A percentile compares a stretch with the other conserved stretches of the same genome.
phyloP scores from a whole-genome alignment of 2,329 filamentous ascomycete genomes.

The Botrytis fragariae region DNA sequence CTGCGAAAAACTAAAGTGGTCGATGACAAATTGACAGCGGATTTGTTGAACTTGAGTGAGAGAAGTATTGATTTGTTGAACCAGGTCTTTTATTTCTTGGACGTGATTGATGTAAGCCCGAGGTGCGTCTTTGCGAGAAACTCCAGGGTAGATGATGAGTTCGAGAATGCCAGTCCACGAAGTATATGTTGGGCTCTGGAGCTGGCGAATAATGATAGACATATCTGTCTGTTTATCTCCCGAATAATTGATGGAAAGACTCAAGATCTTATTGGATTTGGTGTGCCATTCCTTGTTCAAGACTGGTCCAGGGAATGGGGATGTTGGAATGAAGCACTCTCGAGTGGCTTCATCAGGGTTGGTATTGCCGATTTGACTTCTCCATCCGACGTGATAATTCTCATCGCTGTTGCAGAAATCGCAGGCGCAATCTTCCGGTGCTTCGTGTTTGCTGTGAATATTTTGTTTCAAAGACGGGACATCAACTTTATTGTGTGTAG shows the following conservation, averaged over 20 bases:
- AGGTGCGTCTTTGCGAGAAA: neutral
- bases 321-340: neutral
- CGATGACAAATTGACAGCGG: neutral
- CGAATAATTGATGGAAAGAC: neutral
- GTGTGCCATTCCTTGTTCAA: neutral
- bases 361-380: neutral
- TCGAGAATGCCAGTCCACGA: neutral
- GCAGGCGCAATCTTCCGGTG: neutral
- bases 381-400: neutral
- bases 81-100: neutral
- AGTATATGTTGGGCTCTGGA: neutral
- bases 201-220: neutral
- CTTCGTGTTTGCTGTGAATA: neutral
- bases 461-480: neutral
- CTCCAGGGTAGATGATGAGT: neutral
- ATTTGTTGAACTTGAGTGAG: neutral
- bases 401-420: neutral
- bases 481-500: neutral
- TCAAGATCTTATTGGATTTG: neutral
- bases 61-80: neutral
- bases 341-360: neutral
- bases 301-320: neutral
- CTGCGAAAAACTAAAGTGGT: neutral
- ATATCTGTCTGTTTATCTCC: neutral
- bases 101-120: neutral